Conservation (phyloP, 1,139 yeast genomes). For the Scheffersomyces insectosa region DNA sequence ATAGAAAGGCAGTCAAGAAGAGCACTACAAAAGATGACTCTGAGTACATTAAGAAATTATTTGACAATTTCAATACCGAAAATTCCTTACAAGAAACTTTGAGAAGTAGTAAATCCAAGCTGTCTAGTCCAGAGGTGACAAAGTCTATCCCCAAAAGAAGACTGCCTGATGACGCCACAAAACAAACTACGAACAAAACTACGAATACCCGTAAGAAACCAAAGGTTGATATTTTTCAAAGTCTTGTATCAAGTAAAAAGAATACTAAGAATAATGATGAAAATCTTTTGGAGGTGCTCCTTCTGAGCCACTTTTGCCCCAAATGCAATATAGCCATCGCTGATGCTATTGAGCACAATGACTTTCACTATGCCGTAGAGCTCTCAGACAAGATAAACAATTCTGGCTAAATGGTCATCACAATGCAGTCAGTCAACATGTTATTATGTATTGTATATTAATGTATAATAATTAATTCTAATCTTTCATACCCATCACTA, state of each 20-base stretch:
- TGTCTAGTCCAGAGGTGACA: not conserved
- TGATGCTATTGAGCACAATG: slow-evolving; percentile 42
- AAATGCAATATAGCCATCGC: slow-evolving; percentile 25
- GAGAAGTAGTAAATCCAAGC: not conserved
- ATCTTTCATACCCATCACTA: slow-evolving; percentile 41
- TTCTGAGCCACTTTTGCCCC: slow-evolving; percentile 22
- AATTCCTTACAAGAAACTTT: not conserved
- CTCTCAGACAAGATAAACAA: slow-evolving; percentile 31
- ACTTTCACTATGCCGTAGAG: slow-evolving; percentile 41
- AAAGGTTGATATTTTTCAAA: slow-evolving; percentile 21
- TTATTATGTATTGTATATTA: not conserved
- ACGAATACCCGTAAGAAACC: slow-evolving; percentile 1
- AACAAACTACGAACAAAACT: not conserved
- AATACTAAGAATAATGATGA: slow-evolving; percentile 1
- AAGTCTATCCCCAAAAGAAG: slow-evolving; percentile 3
- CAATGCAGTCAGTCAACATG: not conserved
- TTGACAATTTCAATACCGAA: slow-evolving; percentile 13
- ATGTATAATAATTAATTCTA: slow-evolving; percentile 2
- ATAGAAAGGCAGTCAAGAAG: too few relatives aligned
- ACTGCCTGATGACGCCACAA: not conserved
- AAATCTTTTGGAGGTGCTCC: slow-evolving; percentile 16
- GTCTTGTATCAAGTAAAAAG: slow-evolving; percentile 15
- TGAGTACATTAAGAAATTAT: slow-evolving; percentile 16
- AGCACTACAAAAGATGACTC: slow-evolving; percentile 8
- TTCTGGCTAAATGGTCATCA: not conserved